Conservation (phyloP, 352 stramenopile genomes). For the Globisporangium canariense region DNA sequence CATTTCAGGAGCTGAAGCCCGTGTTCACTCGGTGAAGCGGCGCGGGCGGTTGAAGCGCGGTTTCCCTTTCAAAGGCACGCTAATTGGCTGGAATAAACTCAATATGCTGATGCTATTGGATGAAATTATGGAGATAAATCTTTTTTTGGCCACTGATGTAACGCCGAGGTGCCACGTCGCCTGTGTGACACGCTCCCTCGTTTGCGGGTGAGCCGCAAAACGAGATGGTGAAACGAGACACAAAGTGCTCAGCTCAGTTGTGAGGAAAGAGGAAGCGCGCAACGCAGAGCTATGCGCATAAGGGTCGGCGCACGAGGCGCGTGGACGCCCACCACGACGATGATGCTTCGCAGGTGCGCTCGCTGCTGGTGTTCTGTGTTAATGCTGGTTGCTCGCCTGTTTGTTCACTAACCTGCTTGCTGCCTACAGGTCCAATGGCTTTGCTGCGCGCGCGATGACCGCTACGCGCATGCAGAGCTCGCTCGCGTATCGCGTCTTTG, state of each 20-base stretch:
- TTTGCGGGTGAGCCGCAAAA: not conserved
- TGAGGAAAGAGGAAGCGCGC: not conserved
- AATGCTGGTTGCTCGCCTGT: not conserved
- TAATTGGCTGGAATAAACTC: not conserved
- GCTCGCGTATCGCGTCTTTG: constrained; percentile 62
- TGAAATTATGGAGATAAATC: not conserved
- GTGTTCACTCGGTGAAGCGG: not conserved
- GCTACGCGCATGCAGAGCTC: constrained; percentile 37
- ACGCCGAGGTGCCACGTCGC: not conserved
- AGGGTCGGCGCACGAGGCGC: constrained; percentile 1
- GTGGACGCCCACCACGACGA: not conserved
- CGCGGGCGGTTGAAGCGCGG: no score
- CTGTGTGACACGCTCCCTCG: constrained; percentile 4
- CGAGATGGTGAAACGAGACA: not conserved
- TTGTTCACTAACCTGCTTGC: not conserved
- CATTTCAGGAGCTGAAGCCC: not conserved
- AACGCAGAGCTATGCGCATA: not conserved
- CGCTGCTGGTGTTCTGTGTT: not conserved
- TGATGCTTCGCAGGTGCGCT: not conserved
- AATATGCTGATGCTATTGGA: not conserved
- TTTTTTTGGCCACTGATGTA: constrained; percentile 1
- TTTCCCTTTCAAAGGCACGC: not conserved
- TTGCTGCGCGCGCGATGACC: not conserved
- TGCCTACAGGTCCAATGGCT: not conserved
- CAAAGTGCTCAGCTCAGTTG: no score